Evolutionary conservation across 1,284 basidiomycete genomes (phyloP).

Genomic region (Apiotrichum gracile): DNA sequence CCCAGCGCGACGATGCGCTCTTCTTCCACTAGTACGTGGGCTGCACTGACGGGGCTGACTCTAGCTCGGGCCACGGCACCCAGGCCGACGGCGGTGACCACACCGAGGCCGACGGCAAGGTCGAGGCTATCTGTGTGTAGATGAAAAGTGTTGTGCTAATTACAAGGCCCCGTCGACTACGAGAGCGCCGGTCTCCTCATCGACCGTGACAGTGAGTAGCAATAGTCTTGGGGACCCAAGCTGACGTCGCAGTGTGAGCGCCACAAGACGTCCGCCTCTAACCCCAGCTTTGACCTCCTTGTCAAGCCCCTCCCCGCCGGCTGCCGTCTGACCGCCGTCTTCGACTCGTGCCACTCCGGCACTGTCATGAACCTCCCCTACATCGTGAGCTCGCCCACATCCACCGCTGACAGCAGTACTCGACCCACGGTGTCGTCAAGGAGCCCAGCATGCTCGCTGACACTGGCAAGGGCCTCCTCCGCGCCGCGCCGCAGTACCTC

Average conservation of each 20-base stretch:
- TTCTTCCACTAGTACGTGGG: constrained; percentile 67
- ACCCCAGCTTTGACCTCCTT: constrained; percentile 52
- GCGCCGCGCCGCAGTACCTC: constrained; percentile 37
- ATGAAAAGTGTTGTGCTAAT: too few relatives aligned
- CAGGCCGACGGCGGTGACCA: constrained; percentile 66
- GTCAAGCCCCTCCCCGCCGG: constrained; percentile 65
- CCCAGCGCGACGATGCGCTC: constrained; percentile 73
- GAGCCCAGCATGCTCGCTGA: constrained; percentile 77
- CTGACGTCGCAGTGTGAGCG: neutral
- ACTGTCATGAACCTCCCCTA: constrained; percentile 51
- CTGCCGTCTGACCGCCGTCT: constrained; percentile 81
- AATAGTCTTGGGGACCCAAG: neutral
- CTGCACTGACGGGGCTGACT: neutral
- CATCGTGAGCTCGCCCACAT: constrained; percentile 22
- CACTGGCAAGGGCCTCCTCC: constrained; percentile 67
- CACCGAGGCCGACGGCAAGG: constrained; percentile 43
- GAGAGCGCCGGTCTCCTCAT: constrained; percentile 67
- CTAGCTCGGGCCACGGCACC: constrained; percentile 66
- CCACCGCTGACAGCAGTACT: constrained; percentile 53
- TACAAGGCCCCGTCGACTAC: constrained; percentile 75
- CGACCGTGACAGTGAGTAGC: constrained; percentile 52
- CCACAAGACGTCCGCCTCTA: neutral
- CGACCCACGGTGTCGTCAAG: constrained; percentile 88
- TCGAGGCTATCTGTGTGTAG: constrained; percentile 72
- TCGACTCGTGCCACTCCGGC: constrained; percentile 55